Conservation (phyloP, 257 asterid genomes). For the Rehmannia glutinosa region DNA sequence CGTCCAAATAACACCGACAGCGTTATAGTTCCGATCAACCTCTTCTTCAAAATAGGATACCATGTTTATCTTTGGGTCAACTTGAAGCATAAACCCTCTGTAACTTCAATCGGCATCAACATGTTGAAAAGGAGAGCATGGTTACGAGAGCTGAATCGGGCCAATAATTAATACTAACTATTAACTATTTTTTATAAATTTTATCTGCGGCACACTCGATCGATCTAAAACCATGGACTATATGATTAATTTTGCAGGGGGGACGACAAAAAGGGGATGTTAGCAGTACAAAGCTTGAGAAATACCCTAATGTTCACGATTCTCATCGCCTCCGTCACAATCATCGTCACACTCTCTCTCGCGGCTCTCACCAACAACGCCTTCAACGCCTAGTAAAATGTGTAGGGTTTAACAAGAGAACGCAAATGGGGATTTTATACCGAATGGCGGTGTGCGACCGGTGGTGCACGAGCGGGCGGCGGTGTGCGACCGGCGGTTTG, state of each 20-base stretch:
- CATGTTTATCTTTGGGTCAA: slow-evolving; percentile 72
- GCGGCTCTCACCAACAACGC: slow-evolving; percentile 74
- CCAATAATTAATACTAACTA: background rate
- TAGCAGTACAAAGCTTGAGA: slow-evolving; percentile 77
- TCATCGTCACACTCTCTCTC: slow-evolving; percentile 38
- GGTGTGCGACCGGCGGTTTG: too few species aligned
- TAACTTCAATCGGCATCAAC: slow-evolving; percentile 62
- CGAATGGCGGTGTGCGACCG: too few species aligned
- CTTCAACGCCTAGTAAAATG: slow-evolving; percentile 54
- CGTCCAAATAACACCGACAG: too few species aligned
- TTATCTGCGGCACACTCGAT: background rate
- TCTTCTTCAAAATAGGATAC: slow-evolving; percentile 68
- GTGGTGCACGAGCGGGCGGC: too few species aligned
- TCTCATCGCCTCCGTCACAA: slow-evolving; percentile 58
- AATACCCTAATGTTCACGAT: slow-evolving; percentile 70
- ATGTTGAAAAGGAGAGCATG: slow-evolving; percentile 44
- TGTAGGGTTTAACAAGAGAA: too few species aligned
- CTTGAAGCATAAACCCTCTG: slow-evolving; percentile 40
- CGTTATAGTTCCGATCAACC: slow-evolving; percentile 59
- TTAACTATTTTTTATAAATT: too few species aligned
- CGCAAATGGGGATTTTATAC: too few species aligned
- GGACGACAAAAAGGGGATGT: slow-evolving; percentile 71
- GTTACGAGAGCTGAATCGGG: slow-evolving; percentile 64
- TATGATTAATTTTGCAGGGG: slow-evolving; percentile 28
- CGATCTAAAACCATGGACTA: background rate